phyloP scores from a whole-genome alignment of 495 filamentous ascomycete genomes.

The Lasiosphaeria hispida region DNA sequence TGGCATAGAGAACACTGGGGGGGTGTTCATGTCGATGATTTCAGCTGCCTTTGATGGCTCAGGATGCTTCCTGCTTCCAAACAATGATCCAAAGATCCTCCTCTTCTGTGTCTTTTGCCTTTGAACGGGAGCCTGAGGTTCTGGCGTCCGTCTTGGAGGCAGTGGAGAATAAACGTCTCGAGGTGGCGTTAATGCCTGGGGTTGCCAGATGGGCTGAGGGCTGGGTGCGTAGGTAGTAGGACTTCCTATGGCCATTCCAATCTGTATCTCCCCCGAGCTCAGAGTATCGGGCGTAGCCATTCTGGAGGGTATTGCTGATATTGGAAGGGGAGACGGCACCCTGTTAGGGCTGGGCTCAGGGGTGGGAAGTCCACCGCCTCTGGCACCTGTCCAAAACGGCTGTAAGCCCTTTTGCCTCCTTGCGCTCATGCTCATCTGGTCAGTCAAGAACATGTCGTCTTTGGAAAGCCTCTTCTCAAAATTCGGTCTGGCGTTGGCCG shows the following conservation, averaged over 20 bases:
- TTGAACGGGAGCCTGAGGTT: slow-evolving; percentile 28
- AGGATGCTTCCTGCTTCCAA: slow-evolving; percentile 43
- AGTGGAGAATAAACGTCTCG: slow-evolving; percentile 23
- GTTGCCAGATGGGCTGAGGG: slow-evolving; percentile 24
- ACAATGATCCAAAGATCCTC: slow-evolving; percentile 48
- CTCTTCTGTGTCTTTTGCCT: slow-evolving; percentile 46
- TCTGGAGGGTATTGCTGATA: slow-evolving; percentile 27
- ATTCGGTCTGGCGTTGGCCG: slow-evolving; percentile 20
- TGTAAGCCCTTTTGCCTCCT: slow-evolving; percentile 22
- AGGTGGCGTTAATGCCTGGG: slow-evolving; percentile 17
- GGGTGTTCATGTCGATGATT: slow-evolving; percentile 9
- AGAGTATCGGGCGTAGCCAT: slow-evolving; percentile 42
- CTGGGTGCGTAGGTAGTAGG: slow-evolving; percentile 34
- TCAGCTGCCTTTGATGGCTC: slow-evolving; percentile 25
- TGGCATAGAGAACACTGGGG: slow-evolving; percentile 16
- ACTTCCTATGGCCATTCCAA: slow-evolving; percentile 61
- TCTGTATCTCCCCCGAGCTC: slow-evolving; percentile 37
- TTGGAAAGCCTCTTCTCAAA: slow-evolving; percentile 44
- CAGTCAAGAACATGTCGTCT: slow-evolving; percentile 48
- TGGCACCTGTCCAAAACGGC: slow-evolving; percentile 19
- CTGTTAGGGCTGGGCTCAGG: slow-evolving; percentile 41
- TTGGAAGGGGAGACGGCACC: slow-evolving; percentile 22
- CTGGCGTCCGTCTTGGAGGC: slow-evolving; percentile 22
- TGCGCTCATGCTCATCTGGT: slow-evolving; percentile 18
- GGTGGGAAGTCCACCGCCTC: slow-evolving; percentile 39